Conservation (phyloP, 345 rosid genomes). For the Citrus maxima region DNA sequence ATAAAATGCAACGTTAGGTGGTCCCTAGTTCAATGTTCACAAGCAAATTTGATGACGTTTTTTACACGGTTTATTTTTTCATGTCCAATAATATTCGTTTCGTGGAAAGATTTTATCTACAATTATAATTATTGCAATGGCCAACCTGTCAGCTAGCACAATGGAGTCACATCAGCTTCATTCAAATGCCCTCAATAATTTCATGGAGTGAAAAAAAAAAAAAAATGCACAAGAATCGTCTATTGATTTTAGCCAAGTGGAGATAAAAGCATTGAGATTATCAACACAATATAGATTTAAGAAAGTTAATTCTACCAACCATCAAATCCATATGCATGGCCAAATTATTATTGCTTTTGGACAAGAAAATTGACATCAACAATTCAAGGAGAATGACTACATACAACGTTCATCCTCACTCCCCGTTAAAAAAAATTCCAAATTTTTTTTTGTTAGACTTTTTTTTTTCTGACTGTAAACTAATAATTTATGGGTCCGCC, state of each 20-base stretch:
- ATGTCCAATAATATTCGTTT: not conserved
- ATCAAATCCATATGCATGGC: too few relatives aligned
- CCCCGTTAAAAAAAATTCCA: too few relatives aligned
- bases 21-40: slow-evolving; percentile 11
- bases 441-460: too few relatives aligned
- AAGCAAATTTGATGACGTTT: not conserved
- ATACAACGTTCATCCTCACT: too few relatives aligned
- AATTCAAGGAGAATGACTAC: too few relatives aligned
- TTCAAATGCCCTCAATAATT: not conserved
- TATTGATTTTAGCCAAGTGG: not conserved
- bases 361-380: too few relatives aligned
- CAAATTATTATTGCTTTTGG: too few relatives aligned
- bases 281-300: not conserved
- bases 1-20: slow-evolving; percentile 7
- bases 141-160: slow-evolving; percentile 26
- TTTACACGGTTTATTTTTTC: not conserved
- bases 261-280: not conserved
- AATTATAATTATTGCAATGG: slow-evolving; percentile 12
- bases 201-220: not conserved
- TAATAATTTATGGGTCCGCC: too few relatives aligned
- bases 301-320: not conserved
- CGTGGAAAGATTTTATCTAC: not conserved
- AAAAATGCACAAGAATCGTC: not conserved
- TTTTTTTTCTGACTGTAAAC: too few relatives aligned
- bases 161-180: slow-evolving; percentile 16